Percentiles rank a stretch among this genome's conserved stretches.
Conservation (phyloP, 2,329 filamentous ascomycete species). For the Chaetomium globosum region DNA sequence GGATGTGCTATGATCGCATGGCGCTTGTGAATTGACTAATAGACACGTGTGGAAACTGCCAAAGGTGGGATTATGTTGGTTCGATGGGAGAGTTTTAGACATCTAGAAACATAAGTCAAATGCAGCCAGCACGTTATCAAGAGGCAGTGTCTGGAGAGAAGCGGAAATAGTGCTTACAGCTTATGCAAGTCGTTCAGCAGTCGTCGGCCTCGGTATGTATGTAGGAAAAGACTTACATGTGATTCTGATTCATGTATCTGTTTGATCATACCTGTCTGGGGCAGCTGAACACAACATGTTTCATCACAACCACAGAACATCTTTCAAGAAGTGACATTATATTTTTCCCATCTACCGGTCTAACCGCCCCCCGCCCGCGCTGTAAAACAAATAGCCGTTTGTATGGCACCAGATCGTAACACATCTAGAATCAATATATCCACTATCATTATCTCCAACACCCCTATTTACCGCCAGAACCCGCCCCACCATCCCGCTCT, state of each 20-base stretch:
- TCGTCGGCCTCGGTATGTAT: background rate
- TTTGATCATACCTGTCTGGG: background rate
- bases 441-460: background rate
- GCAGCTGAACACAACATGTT: background rate
- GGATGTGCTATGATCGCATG: background rate
- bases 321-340: background rate
- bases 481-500: background rate
- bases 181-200: too few relatives aligned
- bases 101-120: background rate
- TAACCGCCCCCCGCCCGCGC: background rate
- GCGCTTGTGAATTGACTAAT: background rate
- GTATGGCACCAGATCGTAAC: background rate
- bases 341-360: background rate
- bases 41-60: background rate
- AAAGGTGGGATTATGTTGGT: background rate
- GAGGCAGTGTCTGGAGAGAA: background rate
- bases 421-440: conserved; percentile 4
- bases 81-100: background rate
- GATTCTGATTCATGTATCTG: background rate
- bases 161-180: background rate
- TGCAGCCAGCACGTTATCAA: too few relatives aligned
- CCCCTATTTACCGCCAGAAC: conserved; percentile 1
- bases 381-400: conserved; percentile 7
- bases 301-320: background rate
- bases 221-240: background rate